Conservation (phyloP, 2,329 filamentous ascomycete species). For the Botrytis porri region DNA sequence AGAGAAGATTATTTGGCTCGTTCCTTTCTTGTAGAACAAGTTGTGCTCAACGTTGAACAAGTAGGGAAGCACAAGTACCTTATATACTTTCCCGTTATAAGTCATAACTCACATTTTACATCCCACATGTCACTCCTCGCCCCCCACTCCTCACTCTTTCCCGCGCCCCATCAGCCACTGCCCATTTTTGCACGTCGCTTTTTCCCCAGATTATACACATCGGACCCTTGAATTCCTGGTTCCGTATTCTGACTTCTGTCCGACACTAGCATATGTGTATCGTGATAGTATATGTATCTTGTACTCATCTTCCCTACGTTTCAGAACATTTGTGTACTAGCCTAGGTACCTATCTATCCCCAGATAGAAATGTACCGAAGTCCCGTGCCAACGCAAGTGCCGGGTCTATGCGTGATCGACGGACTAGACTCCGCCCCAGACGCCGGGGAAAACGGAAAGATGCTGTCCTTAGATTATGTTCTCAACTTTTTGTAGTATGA, state of each 20-base stretch:
- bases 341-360: not conserved
- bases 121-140: not conserved
- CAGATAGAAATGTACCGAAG: not conserved
- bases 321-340: not conserved
- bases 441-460: not conserved
- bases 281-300: not conserved
- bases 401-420: not conserved
- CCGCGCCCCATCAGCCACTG: not conserved
- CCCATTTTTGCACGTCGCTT: not conserved
- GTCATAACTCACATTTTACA: not conserved
- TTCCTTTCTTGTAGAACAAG: not conserved
- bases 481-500: not conserved
- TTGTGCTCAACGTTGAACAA: not conserved
- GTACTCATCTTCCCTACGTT: not conserved
- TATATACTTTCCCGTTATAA: not conserved
- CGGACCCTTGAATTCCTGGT: not conserved
- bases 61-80: not conserved
- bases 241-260: not conserved
- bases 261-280: not conserved
- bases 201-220: not conserved
- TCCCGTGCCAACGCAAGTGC: not conserved
- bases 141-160: not conserved
- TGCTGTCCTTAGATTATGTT: not conserved
- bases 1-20: not conserved
- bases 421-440: not conserved